Evolutionary conservation across 495 filamentous ascomycete genomes (phyloP).

Genomic region (Cercophora newfieldiana): DNA sequence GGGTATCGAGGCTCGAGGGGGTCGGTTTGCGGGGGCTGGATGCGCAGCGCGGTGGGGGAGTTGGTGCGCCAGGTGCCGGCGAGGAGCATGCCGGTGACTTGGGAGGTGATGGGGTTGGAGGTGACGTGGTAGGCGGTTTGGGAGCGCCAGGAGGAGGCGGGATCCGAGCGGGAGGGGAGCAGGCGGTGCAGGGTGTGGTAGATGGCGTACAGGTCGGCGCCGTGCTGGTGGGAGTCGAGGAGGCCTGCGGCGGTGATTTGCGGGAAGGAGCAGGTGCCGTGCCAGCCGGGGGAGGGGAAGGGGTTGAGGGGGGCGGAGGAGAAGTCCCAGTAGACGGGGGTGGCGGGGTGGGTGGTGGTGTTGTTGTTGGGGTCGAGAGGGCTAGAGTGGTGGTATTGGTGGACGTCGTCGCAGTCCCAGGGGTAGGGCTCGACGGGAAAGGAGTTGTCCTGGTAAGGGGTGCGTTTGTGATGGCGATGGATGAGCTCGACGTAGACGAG

Average conservation of each 20-base stretch:
- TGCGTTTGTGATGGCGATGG: conserved; percentile 73
- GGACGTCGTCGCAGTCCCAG: conserved; percentile 65
- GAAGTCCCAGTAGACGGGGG: conserved; percentile 57
- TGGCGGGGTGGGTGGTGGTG: conserved; percentile 40
- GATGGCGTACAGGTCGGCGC: conserved; percentile 61
- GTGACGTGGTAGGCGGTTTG: conserved; percentile 62
- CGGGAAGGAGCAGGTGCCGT: conserved; percentile 68
- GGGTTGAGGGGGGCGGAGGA: conserved; percentile 59
- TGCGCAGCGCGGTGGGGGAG: conserved; percentile 44
- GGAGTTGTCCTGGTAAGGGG: conserved; percentile 66
- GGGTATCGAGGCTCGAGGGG: conserved; percentile 64
- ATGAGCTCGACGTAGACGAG: conserved; percentile 70
- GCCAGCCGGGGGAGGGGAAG: conserved; percentile 56
- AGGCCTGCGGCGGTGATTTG: conserved; percentile 66
- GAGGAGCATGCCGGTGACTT: conserved; percentile 66
- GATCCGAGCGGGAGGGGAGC: conserved; percentile 49
- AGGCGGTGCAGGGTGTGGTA: conserved; percentile 62
- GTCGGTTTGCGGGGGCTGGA: conserved; percentile 56
- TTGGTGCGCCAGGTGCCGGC: conserved; percentile 56
- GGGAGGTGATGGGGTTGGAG: conserved; percentile 68
- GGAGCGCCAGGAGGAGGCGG: conserved; percentile 33
- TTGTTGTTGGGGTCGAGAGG: conserved; percentile 42
- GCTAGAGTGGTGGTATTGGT: conserved; percentile 61
- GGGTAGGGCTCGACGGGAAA: conserved; percentile 63
- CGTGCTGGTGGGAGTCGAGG: conserved; percentile 66